These are phyloP conservation scores for Nicotiana undulata DNA, from an alignment of 257 asterid species.

Conservation along the genomic window DNA sequence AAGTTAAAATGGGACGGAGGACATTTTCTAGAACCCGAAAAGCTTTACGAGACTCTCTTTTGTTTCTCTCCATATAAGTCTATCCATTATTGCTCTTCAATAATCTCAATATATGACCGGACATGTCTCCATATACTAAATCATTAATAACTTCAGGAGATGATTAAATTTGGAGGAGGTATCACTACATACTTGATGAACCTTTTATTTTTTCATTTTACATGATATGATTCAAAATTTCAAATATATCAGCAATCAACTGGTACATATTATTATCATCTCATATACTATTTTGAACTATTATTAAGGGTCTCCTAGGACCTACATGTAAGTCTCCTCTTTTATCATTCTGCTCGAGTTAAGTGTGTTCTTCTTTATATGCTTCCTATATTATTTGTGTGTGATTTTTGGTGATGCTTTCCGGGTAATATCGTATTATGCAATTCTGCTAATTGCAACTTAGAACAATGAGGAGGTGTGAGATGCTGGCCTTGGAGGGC, in stretches of 20 bases:
- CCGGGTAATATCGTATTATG: background rate
- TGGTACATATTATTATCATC: background rate
- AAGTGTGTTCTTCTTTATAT: slow-evolving; percentile 1
- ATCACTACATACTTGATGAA: background rate
- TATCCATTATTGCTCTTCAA: background rate
- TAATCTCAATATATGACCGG: background rate
- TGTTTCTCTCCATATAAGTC: background rate
- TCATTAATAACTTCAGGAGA: background rate
- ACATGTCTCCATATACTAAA: background rate
- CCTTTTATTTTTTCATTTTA: background rate
- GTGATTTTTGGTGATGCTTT: background rate
- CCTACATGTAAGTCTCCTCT: background rate
- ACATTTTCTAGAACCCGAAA: background rate
- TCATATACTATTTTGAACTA: background rate
- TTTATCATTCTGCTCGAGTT: slow-evolving; percentile 20
- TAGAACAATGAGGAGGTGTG: no score
- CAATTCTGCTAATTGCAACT: no score
- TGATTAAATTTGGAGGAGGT: background rate
- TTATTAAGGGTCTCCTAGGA: no score
- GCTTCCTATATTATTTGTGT: background rate
- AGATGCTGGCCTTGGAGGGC: no score
- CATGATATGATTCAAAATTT: background rate
- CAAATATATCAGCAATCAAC: slow-evolving; percentile 1
- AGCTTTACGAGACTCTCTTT: background rate
- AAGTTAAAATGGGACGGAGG: background rate